Evolutionary conservation across 2,329 filamentous ascomycete species (phyloP).

Genomic region (Trichothecium sympodiale): DNA sequence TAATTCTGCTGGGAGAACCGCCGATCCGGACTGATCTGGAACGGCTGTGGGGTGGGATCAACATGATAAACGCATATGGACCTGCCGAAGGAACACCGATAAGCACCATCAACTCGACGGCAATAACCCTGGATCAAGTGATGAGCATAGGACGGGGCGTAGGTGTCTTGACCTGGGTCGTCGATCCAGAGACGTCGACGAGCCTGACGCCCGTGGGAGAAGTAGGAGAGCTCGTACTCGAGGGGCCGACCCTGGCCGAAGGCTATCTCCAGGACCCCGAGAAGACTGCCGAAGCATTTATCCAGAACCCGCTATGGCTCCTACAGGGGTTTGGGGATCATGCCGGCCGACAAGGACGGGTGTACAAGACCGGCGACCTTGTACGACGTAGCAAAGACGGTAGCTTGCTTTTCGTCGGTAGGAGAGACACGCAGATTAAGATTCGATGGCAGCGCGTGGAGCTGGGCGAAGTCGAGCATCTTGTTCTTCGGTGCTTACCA

Average conservation of each 20-base stretch:
- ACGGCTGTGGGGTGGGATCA: neutral
- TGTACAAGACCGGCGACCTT: slow-evolving; percentile 35
- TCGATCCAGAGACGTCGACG: slow-evolving; percentile 15
- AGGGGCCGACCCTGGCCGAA: slow-evolving; percentile 28
- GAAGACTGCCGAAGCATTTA: slow-evolving; percentile 47
- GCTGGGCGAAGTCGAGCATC: slow-evolving; percentile 18
- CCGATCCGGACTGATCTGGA: slow-evolving; percentile 6
- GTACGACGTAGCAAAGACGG: slow-evolving; percentile 17
- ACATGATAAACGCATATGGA: slow-evolving; percentile 1
- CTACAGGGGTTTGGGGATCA: slow-evolving; percentile 21
- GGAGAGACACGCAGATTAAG: slow-evolving; percentile 39
- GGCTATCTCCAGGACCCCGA: slow-evolving; percentile 48
- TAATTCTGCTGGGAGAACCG: slow-evolving; percentile 12
- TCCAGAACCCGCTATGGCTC: slow-evolving; percentile 43
- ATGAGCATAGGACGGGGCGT: slow-evolving; percentile 5
- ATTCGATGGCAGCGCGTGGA: slow-evolving; percentile 39
- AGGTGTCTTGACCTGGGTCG: slow-evolving; percentile 15
- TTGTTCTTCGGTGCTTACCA: neutral
- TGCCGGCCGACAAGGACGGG: slow-evolving; percentile 26
- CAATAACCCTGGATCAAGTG: slow-evolving; percentile 1
- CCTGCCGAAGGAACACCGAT: slow-evolving; percentile 1
- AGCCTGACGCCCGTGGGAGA: slow-evolving; percentile 1
- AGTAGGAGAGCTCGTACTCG: slow-evolving; percentile 1
- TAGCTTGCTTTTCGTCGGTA: slow-evolving; percentile 16
- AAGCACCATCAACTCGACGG: neutral